A percentile compares a stretch with the other conserved stretches of the same genome.
Conservation (phyloP, 306 rosid genomes). For the Prunus mira region DNA sequence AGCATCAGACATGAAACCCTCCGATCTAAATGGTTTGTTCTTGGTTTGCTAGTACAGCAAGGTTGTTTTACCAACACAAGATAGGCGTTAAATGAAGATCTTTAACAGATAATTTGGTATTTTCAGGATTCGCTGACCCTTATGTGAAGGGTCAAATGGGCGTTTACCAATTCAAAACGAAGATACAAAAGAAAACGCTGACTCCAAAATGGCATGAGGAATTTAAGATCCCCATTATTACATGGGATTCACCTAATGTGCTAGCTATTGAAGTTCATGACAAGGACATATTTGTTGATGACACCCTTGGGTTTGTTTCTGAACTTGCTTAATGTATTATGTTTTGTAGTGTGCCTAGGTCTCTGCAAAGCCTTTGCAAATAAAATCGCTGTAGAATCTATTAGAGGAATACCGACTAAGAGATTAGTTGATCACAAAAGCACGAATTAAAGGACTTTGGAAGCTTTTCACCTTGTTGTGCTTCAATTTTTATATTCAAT, state of each 20-base stretch:
- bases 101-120: slow-evolving; percentile 13
- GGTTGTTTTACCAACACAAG: background rate
- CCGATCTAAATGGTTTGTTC: slow-evolving; percentile 75
- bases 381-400: background rate
- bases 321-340: background rate
- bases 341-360: background rate
- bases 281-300: slow-evolving; percentile 86
- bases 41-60: slow-evolving; percentile 5
- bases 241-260: slow-evolving; percentile 72
- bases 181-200: slow-evolving; percentile 75
- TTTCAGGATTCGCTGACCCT: slow-evolving; percentile 94
- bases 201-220: slow-evolving; percentile 86
- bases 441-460: background rate
- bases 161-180: slow-evolving; percentile 72
- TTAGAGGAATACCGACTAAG: background rate
- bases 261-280: slow-evolving; percentile 71
- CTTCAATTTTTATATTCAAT: background rate
- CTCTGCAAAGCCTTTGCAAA: no score
- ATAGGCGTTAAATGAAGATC: background rate
- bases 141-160: slow-evolving; percentile 87
- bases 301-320: slow-evolving; percentile 76
- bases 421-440: background rate
- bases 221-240: slow-evolving; percentile 76
- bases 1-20: slow-evolving; percentile 72
- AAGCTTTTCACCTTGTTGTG: background rate